phyloP scores from a whole-genome alignment of 169 alveolate genomes.

The Pseudocohnilembus persalinus region DNA sequence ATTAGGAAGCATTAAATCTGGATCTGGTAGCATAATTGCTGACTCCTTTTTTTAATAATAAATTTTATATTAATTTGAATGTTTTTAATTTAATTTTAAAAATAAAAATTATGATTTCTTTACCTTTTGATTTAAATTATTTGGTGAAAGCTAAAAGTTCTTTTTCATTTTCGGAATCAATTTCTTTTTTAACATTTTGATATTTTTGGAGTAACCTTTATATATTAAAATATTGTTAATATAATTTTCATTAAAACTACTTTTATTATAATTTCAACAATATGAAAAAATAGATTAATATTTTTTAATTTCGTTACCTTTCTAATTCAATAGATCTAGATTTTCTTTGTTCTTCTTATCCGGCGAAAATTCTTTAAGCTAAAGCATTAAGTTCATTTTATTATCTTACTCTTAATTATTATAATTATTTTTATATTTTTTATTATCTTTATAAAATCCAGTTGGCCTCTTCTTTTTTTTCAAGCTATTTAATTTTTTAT shows the following conservation, averaged over 20 bases:
- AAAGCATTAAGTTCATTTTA: conserved; percentile 23
- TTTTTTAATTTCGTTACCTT: background rate
- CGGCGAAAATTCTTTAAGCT: conserved; percentile 15
- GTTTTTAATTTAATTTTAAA: too few species aligned
- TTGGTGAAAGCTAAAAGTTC: background rate
- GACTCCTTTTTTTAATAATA: too few species aligned
- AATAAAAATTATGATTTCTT: too few species aligned
- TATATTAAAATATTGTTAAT: too few species aligned
- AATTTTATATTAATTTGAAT: too few species aligned
- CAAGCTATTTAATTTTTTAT: background rate
- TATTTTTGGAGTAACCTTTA: conserved; percentile 11
- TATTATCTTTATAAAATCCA: conserved; percentile 12
- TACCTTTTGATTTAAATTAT: background rate
- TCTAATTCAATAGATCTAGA: conserved; percentile 25
- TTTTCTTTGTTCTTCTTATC: conserved; percentile 31
- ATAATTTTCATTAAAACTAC: background rate
- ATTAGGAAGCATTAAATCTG: too few species aligned
- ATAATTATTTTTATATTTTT: conserved; percentile 6
- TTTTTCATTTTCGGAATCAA: background rate
- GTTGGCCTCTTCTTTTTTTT: conserved; percentile 5
- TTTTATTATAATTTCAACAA: background rate
- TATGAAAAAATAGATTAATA: background rate
- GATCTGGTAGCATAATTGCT: too few species aligned
- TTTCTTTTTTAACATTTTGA: conserved; percentile 26
- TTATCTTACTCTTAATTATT: background rate